These are phyloP conservation scores for Pyrenophora seminiperda DNA, from an alignment of 2,329 filamentous ascomycete species.

Conservation along the genomic window DNA sequence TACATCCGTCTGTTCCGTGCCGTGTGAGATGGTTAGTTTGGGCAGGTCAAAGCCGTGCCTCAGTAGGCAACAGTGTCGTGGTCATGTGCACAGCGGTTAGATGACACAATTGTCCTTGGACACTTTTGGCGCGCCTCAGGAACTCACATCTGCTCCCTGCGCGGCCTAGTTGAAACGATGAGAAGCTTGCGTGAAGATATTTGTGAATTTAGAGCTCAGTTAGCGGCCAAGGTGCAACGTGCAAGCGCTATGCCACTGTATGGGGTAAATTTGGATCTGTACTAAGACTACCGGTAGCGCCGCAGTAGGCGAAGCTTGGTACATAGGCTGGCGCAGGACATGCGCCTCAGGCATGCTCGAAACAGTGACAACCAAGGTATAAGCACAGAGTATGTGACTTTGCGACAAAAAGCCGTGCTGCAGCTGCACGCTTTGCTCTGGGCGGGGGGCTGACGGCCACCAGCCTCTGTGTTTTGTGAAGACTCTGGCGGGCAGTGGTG, in stretches of 20 bases:
- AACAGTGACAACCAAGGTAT: not conserved
- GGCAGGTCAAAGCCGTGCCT: constrained; percentile 6
- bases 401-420: not conserved
- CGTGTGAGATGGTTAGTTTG: not conserved
- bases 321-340: constrained; percentile 3
- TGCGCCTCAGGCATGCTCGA: not conserved
- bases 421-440: not conserved
- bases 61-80: constrained; percentile 5
- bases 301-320: constrained; percentile 28
- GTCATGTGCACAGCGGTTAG: not conserved
- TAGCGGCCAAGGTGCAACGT: constrained; percentile 7
- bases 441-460: not conserved
- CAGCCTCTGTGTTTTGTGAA: no score
- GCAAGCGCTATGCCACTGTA: constrained; percentile 13
- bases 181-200: constrained; percentile 8
- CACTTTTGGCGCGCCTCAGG: not conserved
- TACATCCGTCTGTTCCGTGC: constrained; percentile 8
- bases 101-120: no score
- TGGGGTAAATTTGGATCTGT: constrained; percentile 30
- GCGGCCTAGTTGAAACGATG: constrained; percentile 18
- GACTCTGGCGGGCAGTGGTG: no score
- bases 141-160: constrained; percentile 17
- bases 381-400: not conserved
- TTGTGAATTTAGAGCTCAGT: constrained; percentile 1
- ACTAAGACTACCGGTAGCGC: constrained; percentile 10